Conservation (phyloP, 352 stramenopile genomes). For the Pythium pyrilobum region DNA sequence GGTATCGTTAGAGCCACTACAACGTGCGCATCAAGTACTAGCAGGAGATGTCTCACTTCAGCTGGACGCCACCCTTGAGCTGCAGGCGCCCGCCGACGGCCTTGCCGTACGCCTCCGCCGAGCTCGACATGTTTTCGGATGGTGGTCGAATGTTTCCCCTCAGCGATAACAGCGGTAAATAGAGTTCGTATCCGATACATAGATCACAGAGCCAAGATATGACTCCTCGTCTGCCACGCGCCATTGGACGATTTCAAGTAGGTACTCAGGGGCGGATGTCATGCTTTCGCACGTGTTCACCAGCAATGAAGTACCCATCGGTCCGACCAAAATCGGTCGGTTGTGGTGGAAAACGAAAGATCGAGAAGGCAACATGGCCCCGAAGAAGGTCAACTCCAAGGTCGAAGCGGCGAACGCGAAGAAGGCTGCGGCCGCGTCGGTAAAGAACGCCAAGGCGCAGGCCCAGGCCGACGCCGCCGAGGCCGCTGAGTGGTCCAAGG, state of each 20-base stretch:
- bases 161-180: neutral
- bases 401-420: slow-evolving; percentile 69
- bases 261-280: slow-evolving; percentile 10
- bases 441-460: slow-evolving; percentile 50
- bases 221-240: slow-evolving; percentile 14
- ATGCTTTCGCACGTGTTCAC: slow-evolving; percentile 11
- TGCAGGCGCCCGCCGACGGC: slow-evolving; percentile 72
- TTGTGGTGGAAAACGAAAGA: slow-evolving; percentile 1
- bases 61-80: slow-evolving; percentile 81
- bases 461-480: slow-evolving; percentile 35
- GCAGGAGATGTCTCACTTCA: slow-evolving; percentile 41
- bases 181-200: slow-evolving; percentile 12
- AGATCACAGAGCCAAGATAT: neutral
- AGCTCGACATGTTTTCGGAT: slow-evolving; percentile 6
- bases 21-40: neutral
- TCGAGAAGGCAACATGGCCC: slow-evolving; percentile 26
- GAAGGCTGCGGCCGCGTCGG: slow-evolving; percentile 48
- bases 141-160: too few species aligned
- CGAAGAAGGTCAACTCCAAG: slow-evolving; percentile 70
- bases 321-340: neutral
- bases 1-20: neutral
- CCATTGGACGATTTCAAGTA: too few species aligned
- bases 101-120: slow-evolving; percentile 43
- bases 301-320: slow-evolving; percentile 13
- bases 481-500: slow-evolving; percentile 55